These are phyloP conservation scores for Closterium sp. DNA, from an alignment of 139 green algal genomes.

Conservation along the genomic window DNA sequence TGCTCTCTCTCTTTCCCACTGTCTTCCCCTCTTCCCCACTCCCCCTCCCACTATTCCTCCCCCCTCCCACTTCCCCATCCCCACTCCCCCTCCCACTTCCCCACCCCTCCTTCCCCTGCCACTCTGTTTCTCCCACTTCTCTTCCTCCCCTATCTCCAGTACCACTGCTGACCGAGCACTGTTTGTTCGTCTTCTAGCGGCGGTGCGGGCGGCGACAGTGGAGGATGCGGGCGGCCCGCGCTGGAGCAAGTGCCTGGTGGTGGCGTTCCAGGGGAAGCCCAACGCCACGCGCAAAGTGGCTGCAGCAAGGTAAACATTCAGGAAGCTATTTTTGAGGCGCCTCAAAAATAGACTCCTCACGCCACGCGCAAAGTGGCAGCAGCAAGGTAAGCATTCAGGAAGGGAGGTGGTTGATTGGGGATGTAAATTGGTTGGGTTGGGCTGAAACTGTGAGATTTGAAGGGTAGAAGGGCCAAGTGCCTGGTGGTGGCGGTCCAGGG, in stretches of 20 bases:
- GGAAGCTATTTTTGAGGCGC: no score
- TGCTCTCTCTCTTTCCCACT: background rate
- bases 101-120: no score
- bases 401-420: no score
- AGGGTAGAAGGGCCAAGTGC: no score
- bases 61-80: background rate
- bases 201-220: background rate
- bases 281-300: background rate
- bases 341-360: no score
- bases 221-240: background rate
- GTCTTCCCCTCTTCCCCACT: background rate
- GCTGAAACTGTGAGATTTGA: background rate
- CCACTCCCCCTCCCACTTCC: no score
- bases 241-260: background rate
- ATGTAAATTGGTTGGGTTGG: no score
- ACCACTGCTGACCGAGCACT: background rate
- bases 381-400: background rate
- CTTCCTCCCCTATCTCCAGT: background rate
- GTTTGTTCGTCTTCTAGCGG: background rate
- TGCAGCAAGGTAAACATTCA: background rate
- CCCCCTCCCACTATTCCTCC: no score
- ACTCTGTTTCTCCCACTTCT: no score
- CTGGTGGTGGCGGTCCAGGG: background rate
- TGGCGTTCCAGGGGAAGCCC: background rate
- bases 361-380: background rate